Evolutionary conservation across 441 rosid species (phyloP), one percentile per base, ranked within the genome.

Genomic region (Aleurites moluccanus): DNA sequence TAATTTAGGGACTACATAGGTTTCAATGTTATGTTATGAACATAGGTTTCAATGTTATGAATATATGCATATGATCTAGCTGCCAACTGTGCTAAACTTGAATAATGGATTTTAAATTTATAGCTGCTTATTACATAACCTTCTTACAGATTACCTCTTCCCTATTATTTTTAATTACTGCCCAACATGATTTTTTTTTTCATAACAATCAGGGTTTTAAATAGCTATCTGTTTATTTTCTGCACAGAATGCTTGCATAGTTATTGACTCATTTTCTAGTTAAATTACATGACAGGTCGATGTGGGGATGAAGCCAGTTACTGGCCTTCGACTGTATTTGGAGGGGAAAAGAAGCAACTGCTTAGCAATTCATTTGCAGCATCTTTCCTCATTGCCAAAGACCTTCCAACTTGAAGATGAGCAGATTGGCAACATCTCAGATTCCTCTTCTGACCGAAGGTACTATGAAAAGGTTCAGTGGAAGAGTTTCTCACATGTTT

Each of bases 401-500:
- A 83, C 88, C 66, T 87, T 89, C 80, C 97, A 85, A 73, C 95
- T 95, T 23, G 77, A 74, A 59, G 56, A n/a, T 49, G 77, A 77
- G 64, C 63, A 28, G 28, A 50, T 16, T 1, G 68, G 62, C 52
- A 78, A 62, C 38, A 23, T 42, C 33, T 49, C 77, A 3, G 23
- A 59, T 60, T 30, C 64, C 15, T 49, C 79, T 42, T 75, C 69
- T 15, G 81, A 81, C 33, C 81, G 76, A 28, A 72, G 72, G 21
- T 81, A 81, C 61, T 81, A 44, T 38, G 99, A 93, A 87, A 96
- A 86, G 88, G 96, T 96, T 64, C 86, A 91, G 81, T 96, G 98
- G 99, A 96, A 93, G 84, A 91, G 88, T 81, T 96, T 90, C 83
- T 92, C 98, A 5, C 97, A 92, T 45, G 87, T 93, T 64, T 96